phyloP scores from a whole-genome alignment of 1,284 basidiomycete genomes.

The Ganoderma sp. region DNA sequence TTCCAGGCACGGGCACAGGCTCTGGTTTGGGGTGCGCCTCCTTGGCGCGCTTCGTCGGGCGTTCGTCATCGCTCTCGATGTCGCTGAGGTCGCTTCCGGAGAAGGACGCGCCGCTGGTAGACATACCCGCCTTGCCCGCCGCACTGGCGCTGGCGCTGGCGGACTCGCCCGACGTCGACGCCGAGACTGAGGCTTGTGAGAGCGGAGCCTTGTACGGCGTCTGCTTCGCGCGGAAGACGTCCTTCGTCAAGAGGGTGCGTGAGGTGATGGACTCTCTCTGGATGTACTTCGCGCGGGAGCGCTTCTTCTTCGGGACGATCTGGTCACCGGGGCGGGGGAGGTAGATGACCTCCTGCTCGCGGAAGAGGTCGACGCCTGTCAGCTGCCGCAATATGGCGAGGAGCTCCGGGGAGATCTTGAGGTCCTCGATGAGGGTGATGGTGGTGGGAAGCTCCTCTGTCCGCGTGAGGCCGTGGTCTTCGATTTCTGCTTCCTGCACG shows the following conservation, averaged over 20 bases:
- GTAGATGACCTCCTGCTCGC: slow-evolving; percentile 69
- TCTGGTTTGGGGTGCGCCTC: slow-evolving; percentile 5
- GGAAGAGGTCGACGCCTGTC: slow-evolving; percentile 64
- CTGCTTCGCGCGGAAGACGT: slow-evolving; percentile 16
- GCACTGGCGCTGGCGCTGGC: slow-evolving; percentile 7
- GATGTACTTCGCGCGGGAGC: slow-evolving; percentile 24
- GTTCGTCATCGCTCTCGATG: slow-evolving; percentile 28
- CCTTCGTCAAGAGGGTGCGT: slow-evolving; percentile 28
- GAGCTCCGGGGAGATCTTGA: slow-evolving; percentile 58
- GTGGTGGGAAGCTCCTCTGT: slow-evolving; percentile 54
- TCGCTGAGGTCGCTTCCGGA: slow-evolving; percentile 34
- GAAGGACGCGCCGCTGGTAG: slow-evolving; percentile 27
- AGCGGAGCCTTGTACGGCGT: slow-evolving; percentile 27
- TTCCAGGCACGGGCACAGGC: background rate
- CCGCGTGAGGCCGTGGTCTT: slow-evolving; percentile 61
- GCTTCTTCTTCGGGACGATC: slow-evolving; percentile 20
- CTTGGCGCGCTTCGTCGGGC: slow-evolving; percentile 29
- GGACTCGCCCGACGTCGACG: slow-evolving; percentile 27
- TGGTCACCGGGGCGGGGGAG: slow-evolving; percentile 49
- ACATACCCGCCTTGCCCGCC: slow-evolving; percentile 21
- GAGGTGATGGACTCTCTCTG: slow-evolving; percentile 41
- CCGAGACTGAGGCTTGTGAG: slow-evolving; percentile 36
- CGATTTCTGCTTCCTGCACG: slow-evolving; percentile 63
- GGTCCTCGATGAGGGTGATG: slow-evolving; percentile 54
- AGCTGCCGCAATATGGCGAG: slow-evolving; percentile 61